Conservation (phyloP, 352 stramenopile genomes). For the Blastocystis sp. region DNA sequence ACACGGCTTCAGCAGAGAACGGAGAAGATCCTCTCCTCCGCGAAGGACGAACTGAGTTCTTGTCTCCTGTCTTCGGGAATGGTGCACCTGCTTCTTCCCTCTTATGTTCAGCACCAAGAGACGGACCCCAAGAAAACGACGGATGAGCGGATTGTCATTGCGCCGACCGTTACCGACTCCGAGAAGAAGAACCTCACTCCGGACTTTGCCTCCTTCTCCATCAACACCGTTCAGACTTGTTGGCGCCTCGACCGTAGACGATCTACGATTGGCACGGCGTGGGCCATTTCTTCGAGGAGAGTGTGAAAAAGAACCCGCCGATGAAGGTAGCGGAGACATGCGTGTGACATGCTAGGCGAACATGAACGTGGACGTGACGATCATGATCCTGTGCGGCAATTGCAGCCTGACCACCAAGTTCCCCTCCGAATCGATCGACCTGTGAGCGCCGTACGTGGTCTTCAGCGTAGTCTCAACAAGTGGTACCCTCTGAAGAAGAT, state of each 20-base stretch:
- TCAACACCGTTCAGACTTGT: background rate
- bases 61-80: background rate
- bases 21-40: slow-evolving; percentile 42
- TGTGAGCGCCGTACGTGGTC: background rate
- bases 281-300: slow-evolving; percentile 7
- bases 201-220: background rate
- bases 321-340: slow-evolving; percentile 7
- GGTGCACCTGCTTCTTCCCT: background rate
- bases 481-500: slow-evolving; percentile 64
- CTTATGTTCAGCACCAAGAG: background rate
- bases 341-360: background rate
- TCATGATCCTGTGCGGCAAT: slow-evolving; percentile 61
- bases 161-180: background rate
- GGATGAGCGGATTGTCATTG: background rate
- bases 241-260: background rate
- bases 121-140: background rate
- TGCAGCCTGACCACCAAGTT: slow-evolving; percentile 55
- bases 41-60: slow-evolving; percentile 28
- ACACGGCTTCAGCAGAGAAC: background rate
- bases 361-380: slow-evolving; percentile 61
- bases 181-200: background rate
- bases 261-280: slow-evolving; percentile 17
- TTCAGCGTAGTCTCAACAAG: slow-evolving; percentile 30
- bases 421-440: slow-evolving; percentile 61
- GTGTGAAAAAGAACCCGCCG: slow-evolving; percentile 28